Evolutionary conservation across 768 basidiomycete genomes (phyloP).

Genomic region (Lactifluus volemus): DNA sequence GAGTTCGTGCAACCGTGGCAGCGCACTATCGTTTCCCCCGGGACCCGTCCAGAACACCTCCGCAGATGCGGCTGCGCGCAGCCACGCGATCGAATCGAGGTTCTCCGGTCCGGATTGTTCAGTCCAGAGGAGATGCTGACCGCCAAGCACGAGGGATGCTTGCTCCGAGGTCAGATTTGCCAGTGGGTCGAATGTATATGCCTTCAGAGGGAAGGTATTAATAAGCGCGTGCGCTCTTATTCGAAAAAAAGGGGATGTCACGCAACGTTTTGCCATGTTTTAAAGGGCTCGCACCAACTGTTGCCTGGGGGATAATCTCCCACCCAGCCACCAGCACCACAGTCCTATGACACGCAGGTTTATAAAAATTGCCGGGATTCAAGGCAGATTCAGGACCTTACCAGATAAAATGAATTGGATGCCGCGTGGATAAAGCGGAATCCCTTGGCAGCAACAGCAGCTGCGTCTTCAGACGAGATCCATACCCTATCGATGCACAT

Average conservation of each 20-base stretch:
- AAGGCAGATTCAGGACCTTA: conserved; percentile 17
- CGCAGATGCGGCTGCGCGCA: too few relatives aligned
- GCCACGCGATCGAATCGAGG: too few relatives aligned
- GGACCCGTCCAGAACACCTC: too few relatives aligned
- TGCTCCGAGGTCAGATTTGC: conserved; percentile 46
- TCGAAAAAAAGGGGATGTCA: not conserved
- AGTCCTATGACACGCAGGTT: conserved; percentile 35
- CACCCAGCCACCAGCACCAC: conserved; percentile 70
- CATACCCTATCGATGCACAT: conserved; percentile 43
- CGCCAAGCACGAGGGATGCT: conserved; percentile 28
- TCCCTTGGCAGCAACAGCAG: conserved; percentile 50
- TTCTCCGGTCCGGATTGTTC: too few relatives aligned
- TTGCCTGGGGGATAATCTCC: conserved; percentile 39
- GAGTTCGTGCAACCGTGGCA: too few relatives aligned
- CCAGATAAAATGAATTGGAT: conserved; percentile 73
- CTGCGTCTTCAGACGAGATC: conserved; percentile 59
- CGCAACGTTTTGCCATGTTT: conserved; percentile 64
- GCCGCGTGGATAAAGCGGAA: conserved; percentile 58
- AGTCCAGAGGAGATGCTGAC: too few relatives aligned
- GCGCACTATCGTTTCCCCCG: too few relatives aligned
- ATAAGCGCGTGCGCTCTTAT: not conserved
- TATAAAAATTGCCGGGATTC: not conserved
- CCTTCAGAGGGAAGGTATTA: conserved; percentile 23
- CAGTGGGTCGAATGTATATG: conserved; percentile 66
- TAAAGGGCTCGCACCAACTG: conserved; percentile 75